These are phyloP conservation scores for Aspergillus amoenus DNA, from an alignment of 2,329 filamentous ascomycete genomes.

Conservation along the genomic window DNA sequence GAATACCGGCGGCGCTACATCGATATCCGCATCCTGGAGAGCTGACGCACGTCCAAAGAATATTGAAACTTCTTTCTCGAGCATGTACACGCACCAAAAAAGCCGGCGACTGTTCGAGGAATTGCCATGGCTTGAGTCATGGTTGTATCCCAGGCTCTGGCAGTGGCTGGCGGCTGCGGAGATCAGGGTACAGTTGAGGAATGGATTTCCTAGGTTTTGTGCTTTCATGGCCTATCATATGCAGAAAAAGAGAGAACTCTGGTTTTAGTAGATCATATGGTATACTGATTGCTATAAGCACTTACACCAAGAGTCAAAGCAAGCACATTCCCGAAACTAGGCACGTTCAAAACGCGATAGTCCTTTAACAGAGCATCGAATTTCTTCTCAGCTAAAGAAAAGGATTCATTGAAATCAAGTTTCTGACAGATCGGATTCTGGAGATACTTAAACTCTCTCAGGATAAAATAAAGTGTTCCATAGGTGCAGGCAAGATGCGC, in stretches of 20 bases:
- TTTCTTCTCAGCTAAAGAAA: conserved; percentile 10
- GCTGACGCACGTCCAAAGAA: conserved; percentile 19
- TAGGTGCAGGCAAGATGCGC: conserved; percentile 17
- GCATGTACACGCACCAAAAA: conserved; percentile 23
- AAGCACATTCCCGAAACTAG: conserved; percentile 25
- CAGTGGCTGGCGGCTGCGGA: conserved; percentile 21
- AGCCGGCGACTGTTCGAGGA: conserved; percentile 17
- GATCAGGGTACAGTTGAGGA: conserved; percentile 16
- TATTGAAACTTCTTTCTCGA: conserved; percentile 20
- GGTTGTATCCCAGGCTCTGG: conserved; percentile 21
- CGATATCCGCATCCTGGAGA: conserved; percentile 24
- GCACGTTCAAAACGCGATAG: conserved; percentile 22
- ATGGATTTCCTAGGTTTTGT: conserved; percentile 15
- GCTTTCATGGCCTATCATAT: conserved; percentile 16
- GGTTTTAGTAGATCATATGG: background rate
- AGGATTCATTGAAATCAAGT: conserved; percentile 13
- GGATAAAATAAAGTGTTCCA: conserved; percentile 17
- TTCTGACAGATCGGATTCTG: conserved; percentile 7
- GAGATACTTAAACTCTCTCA: conserved; percentile 17
- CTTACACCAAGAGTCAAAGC: conserved; percentile 24
- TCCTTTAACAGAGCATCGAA: conserved; percentile 19
- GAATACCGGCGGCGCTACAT: conserved; percentile 10
- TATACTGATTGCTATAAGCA: background rate
- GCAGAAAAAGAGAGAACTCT: background rate
- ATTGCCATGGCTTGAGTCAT: conserved; percentile 14